Evolutionary conservation across 1,284 basidiomycete species (phyloP).

Genomic region (Cutaneotrichosporon curvatum): DNA sequence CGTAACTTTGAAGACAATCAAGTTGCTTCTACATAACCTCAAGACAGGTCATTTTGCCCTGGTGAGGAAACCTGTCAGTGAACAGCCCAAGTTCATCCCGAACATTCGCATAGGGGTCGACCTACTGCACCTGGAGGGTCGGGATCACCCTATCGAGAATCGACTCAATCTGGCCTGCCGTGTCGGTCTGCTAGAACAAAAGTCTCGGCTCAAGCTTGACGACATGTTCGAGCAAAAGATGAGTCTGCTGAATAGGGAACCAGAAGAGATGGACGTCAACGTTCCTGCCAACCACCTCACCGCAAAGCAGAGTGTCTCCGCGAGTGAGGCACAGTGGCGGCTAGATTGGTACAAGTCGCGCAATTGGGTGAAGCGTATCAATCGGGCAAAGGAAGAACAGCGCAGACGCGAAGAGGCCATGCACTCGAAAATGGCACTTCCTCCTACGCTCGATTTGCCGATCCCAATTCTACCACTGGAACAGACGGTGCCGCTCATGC

Average conservation of each 20-base stretch:
- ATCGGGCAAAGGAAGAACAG: slow-evolving; percentile 47
- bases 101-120: slow-evolving; percentile 58
- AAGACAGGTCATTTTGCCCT: slow-evolving; percentile 21
- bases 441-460: slow-evolving; percentile 42
- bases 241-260: slow-evolving; percentile 53
- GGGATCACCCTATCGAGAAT: slow-evolving; percentile 81
- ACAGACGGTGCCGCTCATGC: slow-evolving; percentile 64
- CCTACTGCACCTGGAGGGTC: slow-evolving; percentile 65
- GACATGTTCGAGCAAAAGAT: slow-evolving; percentile 71
- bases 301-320: slow-evolving; percentile 51
- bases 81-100: slow-evolving; percentile 66
- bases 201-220: slow-evolving; percentile 67
- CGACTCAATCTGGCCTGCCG: slow-evolving; percentile 71
- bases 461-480: slow-evolving; percentile 48
- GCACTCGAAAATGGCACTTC: slow-evolving; percentile 26
- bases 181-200: slow-evolving; percentile 68
- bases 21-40: slow-evolving; percentile 53
- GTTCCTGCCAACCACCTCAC: slow-evolving; percentile 20
- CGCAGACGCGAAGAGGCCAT: slow-evolving; percentile 44
- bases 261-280: slow-evolving; percentile 20
- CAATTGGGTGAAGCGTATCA: slow-evolving; percentile 63
- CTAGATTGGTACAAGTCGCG: slow-evolving; percentile 68
- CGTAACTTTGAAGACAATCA: slow-evolving; percentile 60
- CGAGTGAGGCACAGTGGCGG: slow-evolving; percentile 65
- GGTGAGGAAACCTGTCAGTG: slow-evolving; percentile 54